Evolutionary conservation across 1,284 basidiomycete genomes (phyloP).

Genomic region (Polyporus tsugae): DNA sequence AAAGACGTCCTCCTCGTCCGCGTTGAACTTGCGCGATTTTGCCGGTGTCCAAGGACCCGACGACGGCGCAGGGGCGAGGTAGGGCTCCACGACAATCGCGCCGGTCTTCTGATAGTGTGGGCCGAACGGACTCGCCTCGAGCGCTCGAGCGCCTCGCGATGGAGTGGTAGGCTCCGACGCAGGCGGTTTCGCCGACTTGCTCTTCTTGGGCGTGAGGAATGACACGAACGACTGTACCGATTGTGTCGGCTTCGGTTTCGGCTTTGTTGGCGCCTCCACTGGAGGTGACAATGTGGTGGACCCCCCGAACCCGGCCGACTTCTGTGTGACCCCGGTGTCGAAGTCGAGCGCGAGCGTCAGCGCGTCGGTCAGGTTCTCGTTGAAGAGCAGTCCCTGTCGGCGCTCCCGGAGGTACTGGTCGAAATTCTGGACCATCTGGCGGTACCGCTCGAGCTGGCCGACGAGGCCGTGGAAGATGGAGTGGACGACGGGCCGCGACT

Average conservation of each 20-base stretch:
- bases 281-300: constrained; percentile 28
- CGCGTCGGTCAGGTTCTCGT: constrained; percentile 93
- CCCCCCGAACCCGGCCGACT: constrained; percentile 24
- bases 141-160: constrained; percentile 50
- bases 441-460: constrained; percentile 81
- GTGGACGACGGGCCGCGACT: constrained; percentile 80
- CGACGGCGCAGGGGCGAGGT: constrained; percentile 65
- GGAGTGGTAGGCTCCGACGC: constrained; percentile 53
- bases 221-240: constrained; percentile 70
- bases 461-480: constrained; percentile 82
- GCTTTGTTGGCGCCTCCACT: constrained; percentile 37
- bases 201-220: constrained; percentile 81
- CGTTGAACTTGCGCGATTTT: constrained; percentile 57
- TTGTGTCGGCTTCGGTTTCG: constrained; percentile 62
- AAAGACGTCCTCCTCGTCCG: constrained; percentile 75
- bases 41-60: constrained; percentile 70
- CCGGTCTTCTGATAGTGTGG: constrained; percentile 86
- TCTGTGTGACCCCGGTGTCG: constrained; percentile 33
- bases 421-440: constrained; percentile 79
- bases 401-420: constrained; percentile 88
- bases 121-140: constrained; percentile 83
- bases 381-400: constrained; percentile 89
- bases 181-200: constrained; percentile 46
- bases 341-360: constrained; percentile 78
- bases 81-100: constrained; percentile 77